Conservation (phyloP, 805 yeast species). For the Debaryomyces castellii region DNA sequence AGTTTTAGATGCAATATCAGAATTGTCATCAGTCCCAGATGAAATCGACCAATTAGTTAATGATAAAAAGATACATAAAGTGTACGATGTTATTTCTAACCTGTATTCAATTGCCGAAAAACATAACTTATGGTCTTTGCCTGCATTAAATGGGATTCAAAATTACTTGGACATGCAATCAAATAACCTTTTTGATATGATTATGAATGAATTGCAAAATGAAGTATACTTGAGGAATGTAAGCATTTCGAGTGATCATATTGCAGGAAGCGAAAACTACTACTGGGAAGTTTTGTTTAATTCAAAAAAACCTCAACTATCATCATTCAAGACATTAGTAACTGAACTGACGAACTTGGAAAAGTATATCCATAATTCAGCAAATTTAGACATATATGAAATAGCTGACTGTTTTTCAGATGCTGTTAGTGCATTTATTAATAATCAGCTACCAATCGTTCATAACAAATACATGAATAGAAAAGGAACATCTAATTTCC, state of each 20-base stretch:
- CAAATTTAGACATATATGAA: conserved; percentile 55
- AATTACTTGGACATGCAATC: conserved; percentile 56
- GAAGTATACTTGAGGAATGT: conserved; percentile 59
- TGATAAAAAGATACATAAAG: conserved; percentile 68
- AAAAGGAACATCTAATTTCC: conserved; percentile 20
- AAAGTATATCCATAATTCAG: conserved; percentile 53
- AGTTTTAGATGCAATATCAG: conserved; percentile 64
- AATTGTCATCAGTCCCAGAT: conserved; percentile 57
- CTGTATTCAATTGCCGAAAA: conserved; percentile 46
- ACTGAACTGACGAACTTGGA: conserved; percentile 44
- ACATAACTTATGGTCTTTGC: conserved; percentile 56
- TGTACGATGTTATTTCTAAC: conserved; percentile 52
- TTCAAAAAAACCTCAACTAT: conserved; percentile 33
- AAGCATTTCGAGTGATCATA: conserved; percentile 3
- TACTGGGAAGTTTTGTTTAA: conserved; percentile 24
- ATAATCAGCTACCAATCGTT: conserved; percentile 26
- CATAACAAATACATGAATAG: conserved; percentile 20
- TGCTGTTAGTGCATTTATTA: conserved; percentile 27
- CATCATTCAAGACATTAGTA: conserved; percentile 34
- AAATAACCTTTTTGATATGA: conserved; percentile 61
- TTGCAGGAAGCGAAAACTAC: conserved; percentile 8
- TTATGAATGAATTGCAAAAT: conserved; percentile 73
- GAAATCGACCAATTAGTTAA: conserved; percentile 64
- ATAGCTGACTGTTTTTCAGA: conserved; percentile 40
- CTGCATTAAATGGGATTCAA: conserved; percentile 51